These are phyloP conservation scores for Pyricularia pennisetigena DNA, from an alignment of 2,329 filamentous ascomycete species.

Conservation along the genomic window DNA sequence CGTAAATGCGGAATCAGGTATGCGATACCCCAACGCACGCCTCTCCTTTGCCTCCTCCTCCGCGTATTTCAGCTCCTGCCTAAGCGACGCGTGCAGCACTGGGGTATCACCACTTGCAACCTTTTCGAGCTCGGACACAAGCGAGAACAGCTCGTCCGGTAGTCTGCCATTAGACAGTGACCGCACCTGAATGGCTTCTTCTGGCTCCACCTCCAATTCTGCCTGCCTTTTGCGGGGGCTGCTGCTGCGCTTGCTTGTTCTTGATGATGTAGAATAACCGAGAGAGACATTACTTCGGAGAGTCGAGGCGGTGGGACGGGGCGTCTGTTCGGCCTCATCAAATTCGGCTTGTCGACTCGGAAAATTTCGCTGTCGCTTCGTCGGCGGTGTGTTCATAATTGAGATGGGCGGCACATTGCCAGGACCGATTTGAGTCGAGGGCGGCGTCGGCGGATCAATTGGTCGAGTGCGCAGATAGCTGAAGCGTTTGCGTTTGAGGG, in stretches of 20 bases:
- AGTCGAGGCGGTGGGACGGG: too few species aligned
- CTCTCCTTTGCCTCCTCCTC: neutral
- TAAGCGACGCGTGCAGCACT: neutral
- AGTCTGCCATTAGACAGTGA: neutral
- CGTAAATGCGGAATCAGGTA: neutral
- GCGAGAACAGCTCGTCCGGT: neutral
- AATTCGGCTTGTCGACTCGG: neutral
- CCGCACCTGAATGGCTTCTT: neutral
- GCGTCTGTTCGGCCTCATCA: too few species aligned
- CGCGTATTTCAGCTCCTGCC: neutral
- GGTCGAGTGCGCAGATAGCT: too few species aligned
- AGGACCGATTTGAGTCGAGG: neutral
- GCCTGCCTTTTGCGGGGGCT: neutral
- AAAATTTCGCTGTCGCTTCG: neutral
- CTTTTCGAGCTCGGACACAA: neutral
- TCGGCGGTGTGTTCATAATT: neutral
- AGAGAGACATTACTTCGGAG: too few species aligned
- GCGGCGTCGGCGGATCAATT: neutral
- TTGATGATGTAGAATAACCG: neutral
- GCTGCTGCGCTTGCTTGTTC: neutral
- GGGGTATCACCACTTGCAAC: neutral
- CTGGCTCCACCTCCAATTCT: slow-evolving; percentile 1
- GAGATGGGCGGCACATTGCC: neutral
- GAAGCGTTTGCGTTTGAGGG: neutral
- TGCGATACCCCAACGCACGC: neutral